Base-by-base conservation (phyloP, 106 monocot genomes). In the Amphibolis antarctica region DNA sequence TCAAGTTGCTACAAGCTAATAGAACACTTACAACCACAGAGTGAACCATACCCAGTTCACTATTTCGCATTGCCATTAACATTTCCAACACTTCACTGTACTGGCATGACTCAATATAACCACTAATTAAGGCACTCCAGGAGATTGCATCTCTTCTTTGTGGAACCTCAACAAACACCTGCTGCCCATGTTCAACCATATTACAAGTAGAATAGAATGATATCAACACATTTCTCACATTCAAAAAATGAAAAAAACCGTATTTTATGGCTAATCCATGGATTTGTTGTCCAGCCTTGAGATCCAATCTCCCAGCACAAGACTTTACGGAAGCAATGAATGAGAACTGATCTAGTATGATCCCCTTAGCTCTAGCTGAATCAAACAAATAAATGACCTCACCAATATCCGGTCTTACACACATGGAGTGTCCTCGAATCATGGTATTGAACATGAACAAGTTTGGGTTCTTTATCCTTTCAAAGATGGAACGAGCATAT, bases 301-400 rank as follows among this genome's bases (percentile, higher is more conserved):
- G 28, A 49, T 62, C 67, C 10, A 44, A 47, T 6, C 28, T 18
- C 12, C 64, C 59, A 20, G 68, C 46, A 59, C 75, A 82, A 59
- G 66, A 12, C 68, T 82, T 86, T 30, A 86, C 57, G 53, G 62
- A 27, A 45, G 81, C 28, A 55, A 82, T 73, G 70, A 78, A 79
- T 13, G 81, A 67, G 85, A 86, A 86, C 25, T 63, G 85, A 59
- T 86, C 85, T 31, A 70, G 56, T 9, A 70, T 10, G 58, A 79
- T 24, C 56, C 56, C 56, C 4, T 15, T 56, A 22, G 27, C 13
- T 56, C 56, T 24, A 56, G 28, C 25, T 10, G 56, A 25, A 56
- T 56, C 25, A 28, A 56, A 56, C 28, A 56, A 27, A 9, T 25
- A 22, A 14, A 56, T 15, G 5, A 56, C 56, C 56, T 28, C 56